Conservation (phyloP, 2,329 filamentous ascomycete species). For the Colletotrichum sp. region DNA sequence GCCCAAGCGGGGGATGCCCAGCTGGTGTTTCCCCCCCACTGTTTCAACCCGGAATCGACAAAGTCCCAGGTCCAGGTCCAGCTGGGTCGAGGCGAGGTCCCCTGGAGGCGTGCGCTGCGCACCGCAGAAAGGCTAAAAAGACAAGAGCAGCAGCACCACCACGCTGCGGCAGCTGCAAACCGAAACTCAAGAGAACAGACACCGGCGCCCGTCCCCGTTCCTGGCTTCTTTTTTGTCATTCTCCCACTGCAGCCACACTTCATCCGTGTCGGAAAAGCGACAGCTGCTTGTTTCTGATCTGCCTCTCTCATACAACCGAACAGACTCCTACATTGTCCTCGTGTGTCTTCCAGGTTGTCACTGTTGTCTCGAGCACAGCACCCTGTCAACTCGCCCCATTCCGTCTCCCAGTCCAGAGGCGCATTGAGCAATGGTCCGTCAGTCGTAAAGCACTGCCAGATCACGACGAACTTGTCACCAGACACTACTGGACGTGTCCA, state of each 20-base stretch:
- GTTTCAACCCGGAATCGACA: conserved; percentile 7
- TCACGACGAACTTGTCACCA: background rate
- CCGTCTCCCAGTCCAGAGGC: background rate
- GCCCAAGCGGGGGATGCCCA: conserved; percentile 1
- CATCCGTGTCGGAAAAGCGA: background rate
- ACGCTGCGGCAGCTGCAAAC: conserved; percentile 1
- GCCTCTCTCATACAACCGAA: background rate
- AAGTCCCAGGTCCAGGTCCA: background rate
- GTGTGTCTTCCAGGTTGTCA: background rate
- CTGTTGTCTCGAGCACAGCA: background rate
- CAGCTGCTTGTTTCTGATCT: background rate
- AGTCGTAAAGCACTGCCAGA: background rate
- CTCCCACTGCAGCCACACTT: background rate
- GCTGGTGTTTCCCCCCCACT: background rate
- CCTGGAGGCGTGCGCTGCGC: background rate
- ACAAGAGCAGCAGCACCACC: background rate
- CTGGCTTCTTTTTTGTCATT: background rate
- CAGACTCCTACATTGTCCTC: background rate
- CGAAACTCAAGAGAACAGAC: conserved; percentile 17
- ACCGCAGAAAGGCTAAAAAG: background rate
- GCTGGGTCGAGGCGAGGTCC: background rate
- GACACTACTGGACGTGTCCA: background rate
- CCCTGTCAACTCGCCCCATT: background rate
- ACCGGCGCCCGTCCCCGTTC: background rate
- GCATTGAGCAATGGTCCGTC: conserved; percentile 2